Evolutionary conservation across 192 early-diverging fungal genomes (phyloP).

Genomic region (Dimargaris cristalligena): DNA sequence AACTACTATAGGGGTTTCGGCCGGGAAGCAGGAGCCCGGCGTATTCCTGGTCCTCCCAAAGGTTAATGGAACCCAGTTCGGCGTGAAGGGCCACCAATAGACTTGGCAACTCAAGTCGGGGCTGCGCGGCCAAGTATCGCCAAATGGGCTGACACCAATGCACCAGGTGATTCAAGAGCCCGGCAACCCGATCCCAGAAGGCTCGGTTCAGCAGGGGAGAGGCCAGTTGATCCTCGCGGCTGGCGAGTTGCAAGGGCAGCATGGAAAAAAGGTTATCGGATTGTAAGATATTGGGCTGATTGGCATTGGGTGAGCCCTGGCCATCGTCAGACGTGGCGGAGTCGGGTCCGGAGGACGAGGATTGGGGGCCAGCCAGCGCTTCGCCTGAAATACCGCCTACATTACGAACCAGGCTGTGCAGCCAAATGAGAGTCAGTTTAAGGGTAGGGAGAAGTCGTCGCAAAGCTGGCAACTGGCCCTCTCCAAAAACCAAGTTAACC

Average conservation of each 20-base stretch:
- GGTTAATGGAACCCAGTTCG: background rate
- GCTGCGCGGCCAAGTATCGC: background rate
- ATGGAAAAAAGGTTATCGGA: background rate
- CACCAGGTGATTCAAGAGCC: background rate
- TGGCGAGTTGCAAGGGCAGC: background rate
- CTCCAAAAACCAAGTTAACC: background rate
- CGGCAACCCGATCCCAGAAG: background rate
- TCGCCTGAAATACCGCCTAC: background rate
- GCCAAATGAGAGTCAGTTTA: background rate
- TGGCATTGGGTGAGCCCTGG: background rate
- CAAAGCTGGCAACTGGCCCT: background rate
- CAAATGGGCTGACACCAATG: background rate
- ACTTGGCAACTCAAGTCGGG: background rate
- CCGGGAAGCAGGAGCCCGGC: background rate
- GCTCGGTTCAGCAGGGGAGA: background rate
- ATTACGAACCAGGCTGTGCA: background rate
- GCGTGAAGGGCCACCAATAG: background rate
- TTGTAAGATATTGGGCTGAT: background rate
- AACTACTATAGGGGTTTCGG: too few relatives aligned
- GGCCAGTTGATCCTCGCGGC: background rate
- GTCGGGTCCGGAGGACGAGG: background rate
- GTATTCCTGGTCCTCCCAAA: background rate
- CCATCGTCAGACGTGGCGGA: background rate
- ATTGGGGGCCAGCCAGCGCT: background rate
- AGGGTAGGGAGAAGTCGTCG: too few relatives aligned